A percentile compares a stretch with the other conserved stretches of the same genome.
Conservation (phyloP, 1,284 basidiomycete genomes). For the Meira miltonrushii region DNA sequence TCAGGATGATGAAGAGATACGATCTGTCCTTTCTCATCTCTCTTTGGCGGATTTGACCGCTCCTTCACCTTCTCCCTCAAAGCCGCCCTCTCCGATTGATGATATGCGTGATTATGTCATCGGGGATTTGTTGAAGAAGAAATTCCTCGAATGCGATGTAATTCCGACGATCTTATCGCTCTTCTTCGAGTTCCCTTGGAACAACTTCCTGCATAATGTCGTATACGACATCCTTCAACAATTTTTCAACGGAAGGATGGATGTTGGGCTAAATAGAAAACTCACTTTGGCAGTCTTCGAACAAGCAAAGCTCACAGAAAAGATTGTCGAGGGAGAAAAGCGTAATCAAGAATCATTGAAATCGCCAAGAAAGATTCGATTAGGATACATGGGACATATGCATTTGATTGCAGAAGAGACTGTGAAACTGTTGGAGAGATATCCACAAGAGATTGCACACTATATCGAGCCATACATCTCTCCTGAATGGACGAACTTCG, state of each 20-base stretch:
- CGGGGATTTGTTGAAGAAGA: constrained; percentile 45
- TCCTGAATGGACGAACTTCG: constrained; percentile 45
- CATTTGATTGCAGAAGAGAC: constrained; percentile 88
- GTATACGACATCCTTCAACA: constrained; percentile 96
- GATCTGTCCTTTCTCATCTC: constrained; percentile 37
- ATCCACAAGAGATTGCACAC: constrained; percentile 58
- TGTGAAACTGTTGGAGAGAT: constrained; percentile 74
- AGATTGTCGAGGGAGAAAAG: constrained; percentile 43
- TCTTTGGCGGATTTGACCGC: constrained; percentile 40
- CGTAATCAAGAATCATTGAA: constrained; percentile 38
- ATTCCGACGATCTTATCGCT: constrained; percentile 54
- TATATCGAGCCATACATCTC: constrained; percentile 32
- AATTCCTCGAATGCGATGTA: constrained; percentile 45
- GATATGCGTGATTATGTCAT: constrained; percentile 35
- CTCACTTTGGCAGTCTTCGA: constrained; percentile 46
- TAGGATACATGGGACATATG: constrained; percentile 93
- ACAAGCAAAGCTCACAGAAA: constrained; percentile 35
- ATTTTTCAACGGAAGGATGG: constrained; percentile 79
- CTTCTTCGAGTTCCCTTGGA: constrained; percentile 94
- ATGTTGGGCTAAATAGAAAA: constrained; percentile 41
- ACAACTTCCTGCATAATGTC: constrained; percentile 95
- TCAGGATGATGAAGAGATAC: constrained; percentile 27
- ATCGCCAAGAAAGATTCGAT: constrained; percentile 38
- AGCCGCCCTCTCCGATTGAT: constrained; percentile 35
- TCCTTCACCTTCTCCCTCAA: constrained; percentile 24